Conservation (phyloP, 768 basidiomycete genomes). For the Pleurotus pulmonarius region DNA sequence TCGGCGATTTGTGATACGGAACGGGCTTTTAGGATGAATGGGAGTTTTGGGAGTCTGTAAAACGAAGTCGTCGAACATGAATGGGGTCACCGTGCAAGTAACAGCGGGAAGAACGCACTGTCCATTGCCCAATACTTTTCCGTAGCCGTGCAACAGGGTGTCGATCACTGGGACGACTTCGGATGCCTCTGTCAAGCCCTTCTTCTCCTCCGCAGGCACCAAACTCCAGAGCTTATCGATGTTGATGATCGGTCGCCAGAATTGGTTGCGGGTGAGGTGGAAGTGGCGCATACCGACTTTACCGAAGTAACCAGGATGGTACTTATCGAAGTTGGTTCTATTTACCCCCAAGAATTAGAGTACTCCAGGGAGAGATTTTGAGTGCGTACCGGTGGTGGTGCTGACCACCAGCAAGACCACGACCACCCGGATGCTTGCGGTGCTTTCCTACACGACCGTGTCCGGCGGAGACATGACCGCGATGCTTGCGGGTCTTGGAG, state of each 20-base stretch:
- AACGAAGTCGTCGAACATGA: slow-evolving; percentile 4
- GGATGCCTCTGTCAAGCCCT: slow-evolving; percentile 66
- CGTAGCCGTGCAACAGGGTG: slow-evolving; percentile 77
- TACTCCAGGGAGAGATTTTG: background rate
- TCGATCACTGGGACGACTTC: slow-evolving; percentile 95
- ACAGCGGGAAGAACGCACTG: slow-evolving; percentile 42
- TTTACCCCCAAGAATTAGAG: slow-evolving; percentile 1
- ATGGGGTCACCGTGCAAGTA: background rate
- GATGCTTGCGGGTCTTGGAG: slow-evolving; percentile 98
- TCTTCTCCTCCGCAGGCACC: slow-evolving; percentile 82
- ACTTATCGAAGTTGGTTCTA: slow-evolving; percentile 97
- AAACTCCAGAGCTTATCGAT: slow-evolving; percentile 96
- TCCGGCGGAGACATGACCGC: slow-evolving; percentile 99
- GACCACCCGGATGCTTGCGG: slow-evolving; percentile 99
- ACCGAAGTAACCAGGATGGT: slow-evolving; percentile 99
- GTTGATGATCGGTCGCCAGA: slow-evolving; percentile 97
- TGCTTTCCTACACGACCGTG: slow-evolving; percentile 99
- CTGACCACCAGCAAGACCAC: slow-evolving; percentile 99
- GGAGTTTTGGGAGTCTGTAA: slow-evolving; percentile 75
- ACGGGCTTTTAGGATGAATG: slow-evolving; percentile 98
- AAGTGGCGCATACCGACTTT: slow-evolving; percentile 99
- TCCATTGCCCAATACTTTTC: slow-evolving; percentile 95
- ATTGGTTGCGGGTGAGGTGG: slow-evolving; percentile 88
- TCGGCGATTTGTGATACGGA: slow-evolving; percentile 88
- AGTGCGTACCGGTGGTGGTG: slow-evolving; percentile 92